phyloP scores from a whole-genome alignment of 139 green algal species.

The Micractinium conductrix region DNA sequence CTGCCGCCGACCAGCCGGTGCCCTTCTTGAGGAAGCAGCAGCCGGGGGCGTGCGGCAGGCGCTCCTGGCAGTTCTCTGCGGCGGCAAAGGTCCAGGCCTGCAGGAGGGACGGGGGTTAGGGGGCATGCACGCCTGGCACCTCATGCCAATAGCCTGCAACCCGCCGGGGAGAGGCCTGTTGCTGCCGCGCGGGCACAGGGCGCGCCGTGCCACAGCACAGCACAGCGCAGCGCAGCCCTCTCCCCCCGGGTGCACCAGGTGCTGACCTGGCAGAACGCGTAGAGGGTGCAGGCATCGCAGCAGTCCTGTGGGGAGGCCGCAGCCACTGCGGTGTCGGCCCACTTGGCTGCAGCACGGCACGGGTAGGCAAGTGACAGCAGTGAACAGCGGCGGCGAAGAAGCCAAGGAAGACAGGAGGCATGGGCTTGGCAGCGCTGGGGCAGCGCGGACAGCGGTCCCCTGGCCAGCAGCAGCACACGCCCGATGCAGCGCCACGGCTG shows the following conservation, averaged over 20 bases:
- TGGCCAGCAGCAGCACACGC: neutral
- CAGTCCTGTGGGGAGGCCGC: conserved; percentile 6
- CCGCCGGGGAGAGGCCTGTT: no score
- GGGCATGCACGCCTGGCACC: neutral
- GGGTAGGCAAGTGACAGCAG: no score
- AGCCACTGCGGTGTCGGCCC: conserved; percentile 21
- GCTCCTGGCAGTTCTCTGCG: conserved; percentile 4
- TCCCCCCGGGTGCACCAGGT: no score
- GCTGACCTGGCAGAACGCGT: conserved; percentile 9
- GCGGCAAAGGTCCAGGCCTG: conserved; percentile 22
- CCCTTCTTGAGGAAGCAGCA: conserved; percentile 31
- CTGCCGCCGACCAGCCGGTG: neutral
- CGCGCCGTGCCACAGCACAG: no score
- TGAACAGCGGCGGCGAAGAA: neutral
- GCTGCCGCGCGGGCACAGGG: no score
- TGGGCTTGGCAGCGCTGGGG: neutral
- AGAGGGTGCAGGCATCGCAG: conserved; percentile 21
- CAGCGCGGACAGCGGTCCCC: neutral
- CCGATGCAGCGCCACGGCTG: neutral
- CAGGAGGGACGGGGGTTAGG: neutral
- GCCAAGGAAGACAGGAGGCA: neutral
- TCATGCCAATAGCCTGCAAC: no score
- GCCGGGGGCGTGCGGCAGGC: neutral
- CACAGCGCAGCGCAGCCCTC: no score
- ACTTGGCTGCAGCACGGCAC: conserved; percentile 14